These are phyloP conservation scores for Yarrowia sp. DNA, from an alignment of 805 yeast species.

Conservation along the genomic window DNA sequence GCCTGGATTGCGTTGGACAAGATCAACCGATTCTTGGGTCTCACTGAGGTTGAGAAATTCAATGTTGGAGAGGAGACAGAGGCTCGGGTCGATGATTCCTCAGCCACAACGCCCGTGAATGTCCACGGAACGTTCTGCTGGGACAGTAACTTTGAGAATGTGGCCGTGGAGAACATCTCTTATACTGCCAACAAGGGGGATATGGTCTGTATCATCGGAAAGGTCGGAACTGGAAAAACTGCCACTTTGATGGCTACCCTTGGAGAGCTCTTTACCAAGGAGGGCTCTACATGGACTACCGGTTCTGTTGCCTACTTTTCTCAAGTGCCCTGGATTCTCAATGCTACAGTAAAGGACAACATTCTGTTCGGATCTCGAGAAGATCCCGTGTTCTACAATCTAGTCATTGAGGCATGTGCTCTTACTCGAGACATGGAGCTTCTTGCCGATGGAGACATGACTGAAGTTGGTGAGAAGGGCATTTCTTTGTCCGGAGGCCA, in stretches of 20 bases:
- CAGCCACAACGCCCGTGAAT: neutral
- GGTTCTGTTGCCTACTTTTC: constrained; percentile 59
- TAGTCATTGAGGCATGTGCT: constrained; percentile 61
- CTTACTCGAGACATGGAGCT: constrained; percentile 61
- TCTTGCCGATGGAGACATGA: constrained; percentile 69
- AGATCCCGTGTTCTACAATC: constrained; percentile 49
- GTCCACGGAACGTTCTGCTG: constrained; percentile 29
- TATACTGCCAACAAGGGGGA: constrained; percentile 60
- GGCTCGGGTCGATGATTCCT: constrained; percentile 34
- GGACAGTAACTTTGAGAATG: constrained; percentile 43
- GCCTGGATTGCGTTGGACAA: constrained; percentile 87
- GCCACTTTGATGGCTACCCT: constrained; percentile 67
- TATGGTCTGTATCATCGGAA: constrained; percentile 70
- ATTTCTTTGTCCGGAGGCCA: constrained; percentile 88
- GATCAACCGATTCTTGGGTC: constrained; percentile 65
- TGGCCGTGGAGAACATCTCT: constrained; percentile 51
- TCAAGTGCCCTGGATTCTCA: constrained; percentile 85
- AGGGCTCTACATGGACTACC: constrained; percentile 51
- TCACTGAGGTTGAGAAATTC: constrained; percentile 39
- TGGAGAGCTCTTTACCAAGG: constrained; percentile 60
- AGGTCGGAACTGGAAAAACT: constrained; percentile 79
- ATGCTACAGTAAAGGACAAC: constrained; percentile 71
- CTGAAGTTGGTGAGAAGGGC: constrained; percentile 89
- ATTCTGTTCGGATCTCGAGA: constrained; percentile 63
- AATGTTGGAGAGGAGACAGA: constrained; percentile 29